These are phyloP conservation scores for Tinospora cordifolia DNA, from an alignment of 164 flowering plant genomes.

Conservation along the genomic window DNA sequence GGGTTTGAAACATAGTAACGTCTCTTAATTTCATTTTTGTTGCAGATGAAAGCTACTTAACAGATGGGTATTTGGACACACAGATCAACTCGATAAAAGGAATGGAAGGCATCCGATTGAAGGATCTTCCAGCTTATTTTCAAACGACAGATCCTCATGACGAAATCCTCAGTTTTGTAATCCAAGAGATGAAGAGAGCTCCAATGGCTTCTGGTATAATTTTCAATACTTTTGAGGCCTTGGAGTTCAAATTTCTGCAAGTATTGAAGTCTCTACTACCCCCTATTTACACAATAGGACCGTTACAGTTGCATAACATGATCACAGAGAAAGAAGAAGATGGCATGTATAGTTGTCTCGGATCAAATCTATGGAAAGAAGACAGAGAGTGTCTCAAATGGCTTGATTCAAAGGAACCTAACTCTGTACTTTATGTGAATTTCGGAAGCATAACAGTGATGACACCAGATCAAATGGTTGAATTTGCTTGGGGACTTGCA, in stretches of 20 bases:
- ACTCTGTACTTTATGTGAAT: background rate
- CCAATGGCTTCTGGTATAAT: background rate
- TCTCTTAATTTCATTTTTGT: background rate
- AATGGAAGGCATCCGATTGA: constrained; percentile 16
- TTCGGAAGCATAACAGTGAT: background rate
- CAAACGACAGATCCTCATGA: constrained; percentile 5
- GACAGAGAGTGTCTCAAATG: background rate
- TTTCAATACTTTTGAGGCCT: background rate
- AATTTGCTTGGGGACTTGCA: constrained; percentile 4
- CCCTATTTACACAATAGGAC: background rate
- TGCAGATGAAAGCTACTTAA: constrained; percentile 9
- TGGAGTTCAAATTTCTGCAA: background rate
- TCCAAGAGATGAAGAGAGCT: background rate
- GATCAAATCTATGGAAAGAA: constrained; percentile 1
- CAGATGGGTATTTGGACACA: constrained; percentile 13
- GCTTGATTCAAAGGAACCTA: background rate
- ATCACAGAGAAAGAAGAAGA: too few relatives aligned
- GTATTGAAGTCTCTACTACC: constrained; percentile 1
- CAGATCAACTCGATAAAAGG: constrained; percentile 13
- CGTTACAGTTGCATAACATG: background rate
- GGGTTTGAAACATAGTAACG: background rate
- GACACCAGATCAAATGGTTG: background rate
- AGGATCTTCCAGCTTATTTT: constrained; percentile 8
- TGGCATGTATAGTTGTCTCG: too few relatives aligned
- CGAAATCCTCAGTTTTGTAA: background rate